Evolutionary conservation across 2,329 filamentous ascomycete species (phyloP), one percentile per base, ranked within the genome.

Genomic region (Colletotrichum somersetense): DNA sequence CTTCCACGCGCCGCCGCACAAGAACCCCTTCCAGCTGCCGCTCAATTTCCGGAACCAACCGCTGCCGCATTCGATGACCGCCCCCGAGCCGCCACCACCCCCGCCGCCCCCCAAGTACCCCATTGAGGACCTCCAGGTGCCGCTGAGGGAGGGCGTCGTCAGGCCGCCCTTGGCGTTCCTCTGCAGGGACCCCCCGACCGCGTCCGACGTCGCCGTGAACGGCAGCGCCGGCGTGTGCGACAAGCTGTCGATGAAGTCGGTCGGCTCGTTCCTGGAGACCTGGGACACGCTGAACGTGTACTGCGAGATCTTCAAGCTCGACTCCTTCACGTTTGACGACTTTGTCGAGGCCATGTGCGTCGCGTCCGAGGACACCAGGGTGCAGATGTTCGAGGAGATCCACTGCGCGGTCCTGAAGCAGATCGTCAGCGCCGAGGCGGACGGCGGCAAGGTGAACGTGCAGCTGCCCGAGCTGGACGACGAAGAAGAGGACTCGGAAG

Each of bases 261-360:
- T 98, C n/a, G 95, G 95, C 0, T 88, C 91, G 2, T 84, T 98
- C 20, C 83, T 99, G 33, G 96, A 98, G 82, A 94, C 93, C 0
- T 99, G 96, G 96, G 95, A 98, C 77, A 98, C 95, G 0, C 87
- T 99, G 44, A 99, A 98, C 77, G 96, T 99, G n/a, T 98, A 98
- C 79, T 97, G 95, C 78, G 94, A 97, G 78, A 92, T 98, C 23
- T 97, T 97, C 79, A 90, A 94, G 78, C 87, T 99, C 35, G 96
- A 99, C 81, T 98, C 96, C 0, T 99, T 99, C 79, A 98, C 96
- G 0, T 97, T 98, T 77, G 96, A 99, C 80, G 96, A 99, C 80
- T 98, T 95, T 77, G 87, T 97, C 5, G 93, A 98, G 79, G 92
- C 95, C 0, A 91, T 99, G 86, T 88, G 91, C 61, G 92, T 95